phyloP scores from a whole-genome alignment of 164 flowering plant species.

The Dillenia turbinata region DNA sequence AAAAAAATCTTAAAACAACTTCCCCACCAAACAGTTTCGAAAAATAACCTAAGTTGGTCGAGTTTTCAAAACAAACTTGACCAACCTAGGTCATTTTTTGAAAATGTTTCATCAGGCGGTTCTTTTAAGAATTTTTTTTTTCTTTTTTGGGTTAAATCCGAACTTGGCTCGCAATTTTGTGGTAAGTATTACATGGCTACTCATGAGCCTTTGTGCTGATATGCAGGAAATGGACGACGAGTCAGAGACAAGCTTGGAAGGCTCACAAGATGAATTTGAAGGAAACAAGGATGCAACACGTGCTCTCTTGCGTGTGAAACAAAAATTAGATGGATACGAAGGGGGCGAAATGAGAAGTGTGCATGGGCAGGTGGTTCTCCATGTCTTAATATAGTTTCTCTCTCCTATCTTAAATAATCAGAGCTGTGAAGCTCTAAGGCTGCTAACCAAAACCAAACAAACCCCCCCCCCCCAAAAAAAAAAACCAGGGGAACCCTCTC shows the following conservation, averaged over 20 bases:
- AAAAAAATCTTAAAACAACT: no score
- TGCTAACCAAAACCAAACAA: no score
- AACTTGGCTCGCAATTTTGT: no score
- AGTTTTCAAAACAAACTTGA: no score
- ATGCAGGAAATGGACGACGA: slow-evolving; percentile 73
- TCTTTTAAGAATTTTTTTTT: no score
- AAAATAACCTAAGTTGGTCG: no score
- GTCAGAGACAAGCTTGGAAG: slow-evolving; percentile 60
- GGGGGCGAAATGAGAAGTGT: slow-evolving; percentile 96
- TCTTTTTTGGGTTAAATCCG: no score
- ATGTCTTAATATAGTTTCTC: neutral
- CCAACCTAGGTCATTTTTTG: no score
- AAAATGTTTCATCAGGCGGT: no score
- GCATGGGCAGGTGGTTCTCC: slow-evolving; percentile 79
- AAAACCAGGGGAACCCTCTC: no score
- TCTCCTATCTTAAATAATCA: neutral
- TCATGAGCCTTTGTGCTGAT: neutral
- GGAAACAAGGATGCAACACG: slow-evolving; percentile 99
- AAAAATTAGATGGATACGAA: slow-evolving; percentile 97
- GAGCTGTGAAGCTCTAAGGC: neutral
- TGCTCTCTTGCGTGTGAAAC: slow-evolving; percentile 94
- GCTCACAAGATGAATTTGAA: slow-evolving; percentile 64
- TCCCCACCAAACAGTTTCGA: no score
- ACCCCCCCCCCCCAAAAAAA: no score
- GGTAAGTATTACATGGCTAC: neutral